Conservation (phyloP, 768 basidiomycete species). For the Trametes coccinea region DNA sequence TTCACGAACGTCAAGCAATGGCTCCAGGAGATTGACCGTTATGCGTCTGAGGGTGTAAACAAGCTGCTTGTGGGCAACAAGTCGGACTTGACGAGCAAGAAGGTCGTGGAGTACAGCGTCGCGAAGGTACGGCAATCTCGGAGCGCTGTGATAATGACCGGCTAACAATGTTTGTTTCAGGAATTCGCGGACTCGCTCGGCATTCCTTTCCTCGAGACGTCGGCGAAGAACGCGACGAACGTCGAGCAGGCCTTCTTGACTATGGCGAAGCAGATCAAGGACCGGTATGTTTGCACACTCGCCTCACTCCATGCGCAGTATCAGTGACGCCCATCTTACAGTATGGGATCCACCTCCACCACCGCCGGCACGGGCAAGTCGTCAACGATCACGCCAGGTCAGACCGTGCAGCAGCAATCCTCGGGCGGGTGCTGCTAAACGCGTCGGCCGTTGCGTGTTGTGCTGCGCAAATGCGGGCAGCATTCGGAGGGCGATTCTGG, state of each 20-base stretch:
- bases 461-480: constrained; percentile 6
- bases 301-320: not conserved
- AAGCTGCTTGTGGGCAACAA: constrained; percentile 99
- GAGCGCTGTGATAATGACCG: not conserved
- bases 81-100: constrained; percentile 96
- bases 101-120: constrained; percentile 86
- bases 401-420: constrained; percentile 76
- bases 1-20: constrained; percentile 96
- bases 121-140: constrained; percentile 62
- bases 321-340: constrained; percentile 30
- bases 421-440: constrained; percentile 78
- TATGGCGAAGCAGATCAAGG: constrained; percentile 96
- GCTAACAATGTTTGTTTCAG: constrained; percentile 36
- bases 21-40: constrained; percentile 91
- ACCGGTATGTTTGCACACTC: constrained; percentile 56
- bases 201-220: constrained; percentile 96
- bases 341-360: constrained; percentile 83
- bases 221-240: constrained; percentile 98
- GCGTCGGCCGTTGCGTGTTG: constrained; percentile 6
- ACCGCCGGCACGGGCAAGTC: constrained; percentile 73
- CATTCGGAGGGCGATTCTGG: constrained; percentile 20
- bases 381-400: constrained; percentile 80
- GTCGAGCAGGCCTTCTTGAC: constrained; percentile 99
- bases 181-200: constrained; percentile 94
- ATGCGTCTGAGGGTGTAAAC: constrained; percentile 98